Percentiles rank a stretch among this genome's conserved stretches.
Evolutionary conservation across 2,329 filamentous ascomycete genomes (phyloP).

Genomic region (Paecilomyces formosus): DNA sequence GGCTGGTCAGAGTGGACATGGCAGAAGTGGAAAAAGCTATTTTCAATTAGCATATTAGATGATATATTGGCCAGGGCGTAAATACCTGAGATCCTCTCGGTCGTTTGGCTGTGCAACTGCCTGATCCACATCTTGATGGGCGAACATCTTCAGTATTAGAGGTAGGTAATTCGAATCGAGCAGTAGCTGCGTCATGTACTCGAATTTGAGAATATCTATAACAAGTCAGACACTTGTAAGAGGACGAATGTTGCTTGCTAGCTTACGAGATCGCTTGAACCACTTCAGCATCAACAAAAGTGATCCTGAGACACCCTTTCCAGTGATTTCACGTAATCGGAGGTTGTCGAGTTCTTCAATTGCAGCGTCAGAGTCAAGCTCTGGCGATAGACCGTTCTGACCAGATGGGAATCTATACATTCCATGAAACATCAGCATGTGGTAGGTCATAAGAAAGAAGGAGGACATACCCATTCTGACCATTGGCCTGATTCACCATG

Average conservation of each 20-base stretch:
- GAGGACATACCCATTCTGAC: constrained; percentile 36
- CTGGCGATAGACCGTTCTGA: constrained; percentile 11
- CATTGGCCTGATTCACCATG: constrained; percentile 56
- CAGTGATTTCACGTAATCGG: constrained; percentile 75
- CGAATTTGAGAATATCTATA: constrained; percentile 84
- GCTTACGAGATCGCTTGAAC: constrained; percentile 88
- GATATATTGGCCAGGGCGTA: background rate
- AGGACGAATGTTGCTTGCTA: background rate
- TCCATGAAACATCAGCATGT: constrained; percentile 9
- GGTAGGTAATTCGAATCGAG: constrained; percentile 94
- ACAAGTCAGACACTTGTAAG: constrained; percentile 11
- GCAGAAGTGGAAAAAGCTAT: constrained; percentile 87
- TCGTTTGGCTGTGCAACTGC: constrained; percentile 81
- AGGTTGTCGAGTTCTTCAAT: constrained; percentile 75
- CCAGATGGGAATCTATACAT: constrained; percentile 15
- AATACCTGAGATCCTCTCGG: constrained; percentile 69
- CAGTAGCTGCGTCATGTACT: constrained; percentile 87
- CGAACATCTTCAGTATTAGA: constrained; percentile 84
- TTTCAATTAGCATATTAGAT: constrained; percentile 6
- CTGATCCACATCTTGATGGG: constrained; percentile 87
- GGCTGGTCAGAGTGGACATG: constrained; percentile 61
- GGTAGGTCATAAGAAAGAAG: background rate
- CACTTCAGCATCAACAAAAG: constrained; percentile 87
- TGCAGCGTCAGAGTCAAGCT: constrained; percentile 25
- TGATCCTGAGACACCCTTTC: constrained; percentile 86